These are phyloP conservation scores for Tremellales sp. DNA, from an alignment of 1,284 basidiomycete species.

Conservation along the genomic window DNA sequence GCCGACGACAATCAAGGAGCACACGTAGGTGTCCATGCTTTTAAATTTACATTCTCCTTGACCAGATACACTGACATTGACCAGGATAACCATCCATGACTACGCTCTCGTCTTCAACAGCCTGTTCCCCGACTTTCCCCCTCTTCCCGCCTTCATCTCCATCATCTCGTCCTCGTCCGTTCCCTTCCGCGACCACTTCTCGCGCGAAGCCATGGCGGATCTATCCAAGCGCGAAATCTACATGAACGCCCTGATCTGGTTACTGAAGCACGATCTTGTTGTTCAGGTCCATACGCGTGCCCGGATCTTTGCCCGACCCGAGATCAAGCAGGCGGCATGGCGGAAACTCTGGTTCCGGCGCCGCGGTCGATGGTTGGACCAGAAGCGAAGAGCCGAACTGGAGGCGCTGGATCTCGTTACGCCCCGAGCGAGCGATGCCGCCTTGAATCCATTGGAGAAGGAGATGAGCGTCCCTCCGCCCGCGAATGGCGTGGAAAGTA, in stretches of 20 bases:
- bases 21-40: slow-evolving; percentile 55
- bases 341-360: slow-evolving; percentile 36
- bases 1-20: slow-evolving; percentile 62
- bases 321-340: slow-evolving; percentile 62
- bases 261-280: slow-evolving; percentile 80
- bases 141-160: slow-evolving; percentile 69
- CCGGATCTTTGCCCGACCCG: slow-evolving; percentile 71
- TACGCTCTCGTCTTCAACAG: slow-evolving; percentile 63
- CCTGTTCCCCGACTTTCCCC: slow-evolving; percentile 64
- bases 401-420: slow-evolving; percentile 17
- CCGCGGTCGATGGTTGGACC: slow-evolving; percentile 31
- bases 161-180: slow-evolving; percentile 63
- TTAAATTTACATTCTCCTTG: not conserved
- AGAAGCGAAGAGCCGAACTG: not conserved
- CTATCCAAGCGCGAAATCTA: slow-evolving; percentile 58
- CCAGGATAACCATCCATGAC: slow-evolving; percentile 21
- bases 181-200: slow-evolving; percentile 55
- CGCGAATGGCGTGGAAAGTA: not conserved
- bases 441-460: slow-evolving; percentile 14
- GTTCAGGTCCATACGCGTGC: slow-evolving; percentile 81
- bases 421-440: slow-evolving; percentile 17
- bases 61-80: not conserved
- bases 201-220: slow-evolving; percentile 21
- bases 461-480: slow-evolving; percentile 13
- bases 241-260: slow-evolving; percentile 83